Percentiles rank a stretch among this genome's conserved stretches.
These are phyloP conservation scores for Nitzschia palea DNA, from an alignment of 108 stramenopile species.

Conservation along the genomic window DNA sequence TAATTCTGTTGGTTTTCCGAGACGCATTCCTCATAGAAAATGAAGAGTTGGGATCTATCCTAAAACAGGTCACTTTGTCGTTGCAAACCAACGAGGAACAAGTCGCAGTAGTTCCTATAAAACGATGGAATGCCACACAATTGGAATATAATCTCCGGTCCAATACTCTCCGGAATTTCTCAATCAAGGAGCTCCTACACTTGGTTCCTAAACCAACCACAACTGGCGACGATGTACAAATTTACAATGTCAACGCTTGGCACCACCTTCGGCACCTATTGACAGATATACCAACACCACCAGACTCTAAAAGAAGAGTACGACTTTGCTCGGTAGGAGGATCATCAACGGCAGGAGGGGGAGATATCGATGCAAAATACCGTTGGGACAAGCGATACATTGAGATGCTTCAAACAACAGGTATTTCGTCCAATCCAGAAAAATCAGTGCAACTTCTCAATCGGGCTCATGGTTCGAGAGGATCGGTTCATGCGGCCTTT, in stretches of 20 bases:
- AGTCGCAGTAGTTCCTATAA: too few relatives aligned
- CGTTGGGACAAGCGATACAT: neutral
- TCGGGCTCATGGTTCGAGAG: neutral
- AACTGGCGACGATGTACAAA: neutral
- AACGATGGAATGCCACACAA: too few relatives aligned
- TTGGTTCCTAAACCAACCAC: neutral
- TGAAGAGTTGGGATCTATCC: too few relatives aligned
- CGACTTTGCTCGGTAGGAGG: neutral
- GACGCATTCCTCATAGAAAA: too few relatives aligned
- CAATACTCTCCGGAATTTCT: neutral
- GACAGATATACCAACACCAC: neutral
- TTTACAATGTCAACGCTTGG: neutral
- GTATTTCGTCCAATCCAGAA: neutral
- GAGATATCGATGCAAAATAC: neutral
- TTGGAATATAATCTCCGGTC: too few relatives aligned
- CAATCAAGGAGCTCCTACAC: neutral
- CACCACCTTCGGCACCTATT: neutral
- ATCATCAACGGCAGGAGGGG: neutral
- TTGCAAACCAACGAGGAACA: too few relatives aligned
- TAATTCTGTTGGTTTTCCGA: too few relatives aligned
- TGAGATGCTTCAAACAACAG: neutral
- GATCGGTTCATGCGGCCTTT: conserved; percentile 2
- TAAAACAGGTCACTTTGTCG: too few relatives aligned
- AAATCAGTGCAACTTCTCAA: neutral
- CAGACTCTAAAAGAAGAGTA: neutral